These are phyloP conservation scores for Adansonia digitata DNA, from an alignment of 345 rosid genomes.

Conservation along the genomic window DNA sequence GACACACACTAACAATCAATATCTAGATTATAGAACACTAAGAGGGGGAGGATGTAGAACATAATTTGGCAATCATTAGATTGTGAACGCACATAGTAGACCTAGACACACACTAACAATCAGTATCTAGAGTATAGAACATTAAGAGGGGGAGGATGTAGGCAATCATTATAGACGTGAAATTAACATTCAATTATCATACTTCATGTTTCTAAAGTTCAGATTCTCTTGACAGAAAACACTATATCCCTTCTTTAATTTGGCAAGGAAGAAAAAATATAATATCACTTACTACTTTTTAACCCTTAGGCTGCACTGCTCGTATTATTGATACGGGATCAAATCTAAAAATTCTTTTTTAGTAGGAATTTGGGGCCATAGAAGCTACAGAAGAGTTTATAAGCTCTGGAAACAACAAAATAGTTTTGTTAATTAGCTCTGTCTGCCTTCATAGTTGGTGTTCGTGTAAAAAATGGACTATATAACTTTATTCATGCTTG, in stretches of 20 bases:
- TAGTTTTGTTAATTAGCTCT: neutral
- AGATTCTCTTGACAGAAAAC: neutral
- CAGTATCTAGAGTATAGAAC: neutral
- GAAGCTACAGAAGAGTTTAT: neutral
- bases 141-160: neutral
- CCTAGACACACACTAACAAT: neutral
- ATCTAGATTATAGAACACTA: neutral
- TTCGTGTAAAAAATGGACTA: neutral
- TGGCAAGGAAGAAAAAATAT: neutral
- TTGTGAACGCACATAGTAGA: too few species aligned
- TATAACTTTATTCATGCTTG: neutral
- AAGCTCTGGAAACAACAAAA: neutral
- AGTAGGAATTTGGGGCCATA: neutral
- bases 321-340: neutral
- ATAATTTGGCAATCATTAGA: too few species aligned
- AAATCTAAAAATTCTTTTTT: neutral
- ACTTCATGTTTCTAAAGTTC: neutral
- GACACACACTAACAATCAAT: neutral
- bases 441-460: neutral
- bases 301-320: neutral
- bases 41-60: neutral
- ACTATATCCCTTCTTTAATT: neutral
- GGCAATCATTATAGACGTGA: neutral
- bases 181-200: neutral
- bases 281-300: neutral